A percentile compares a stretch with the other conserved stretches of the same genome.
Evolutionary conservation across 148 eudicot genomes (phyloP).

Genomic region (Talinum fruticosum): DNA sequence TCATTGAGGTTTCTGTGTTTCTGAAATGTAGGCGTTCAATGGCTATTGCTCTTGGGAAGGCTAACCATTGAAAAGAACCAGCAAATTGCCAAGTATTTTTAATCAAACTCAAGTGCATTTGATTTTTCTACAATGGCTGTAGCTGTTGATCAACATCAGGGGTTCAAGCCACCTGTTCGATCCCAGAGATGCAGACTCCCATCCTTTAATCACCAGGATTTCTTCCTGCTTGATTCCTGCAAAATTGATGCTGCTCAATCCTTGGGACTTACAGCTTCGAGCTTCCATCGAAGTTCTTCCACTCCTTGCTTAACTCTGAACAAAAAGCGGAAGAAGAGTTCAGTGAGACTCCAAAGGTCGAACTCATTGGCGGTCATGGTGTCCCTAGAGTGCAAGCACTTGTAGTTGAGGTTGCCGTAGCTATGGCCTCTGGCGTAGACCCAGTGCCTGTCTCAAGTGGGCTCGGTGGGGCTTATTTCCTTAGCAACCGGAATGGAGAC

Average conservation of each 20-base stretch:
- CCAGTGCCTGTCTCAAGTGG: conserved; percentile 60
- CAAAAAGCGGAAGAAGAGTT: conserved; percentile 37
- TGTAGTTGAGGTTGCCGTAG: conserved; percentile 79
- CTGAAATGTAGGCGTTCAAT: conserved; percentile 36
- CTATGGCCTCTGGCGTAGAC: conserved; percentile 61
- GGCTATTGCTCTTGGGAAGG: conserved; percentile 43
- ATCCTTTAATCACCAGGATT: conserved; percentile 68
- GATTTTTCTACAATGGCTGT: conserved; percentile 62
- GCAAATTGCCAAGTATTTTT: conserved; percentile 33
- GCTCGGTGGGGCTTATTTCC: conserved; percentile 79
- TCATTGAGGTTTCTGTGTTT: conserved; percentile 2
- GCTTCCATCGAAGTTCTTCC: conserved; percentile 73
- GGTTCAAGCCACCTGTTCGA: conserved; percentile 55
- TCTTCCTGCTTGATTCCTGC: conserved; percentile 47
- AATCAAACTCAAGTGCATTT: conserved; percentile 35
- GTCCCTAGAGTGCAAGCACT: conserved; percentile 60
- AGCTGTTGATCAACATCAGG: conserved; percentile 59
- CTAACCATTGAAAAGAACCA: conserved; percentile 34
- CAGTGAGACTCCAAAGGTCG: conserved; percentile 50
- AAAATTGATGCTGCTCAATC: conserved; percentile 46
- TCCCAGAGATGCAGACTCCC: conserved; percentile 77
- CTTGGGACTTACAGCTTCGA: conserved; percentile 29
- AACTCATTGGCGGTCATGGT: conserved; percentile 61
- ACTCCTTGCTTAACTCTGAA: conserved; percentile 79
- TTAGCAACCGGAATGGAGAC: conserved; percentile 43